These are phyloP conservation scores for Neopestalotiopsis clavispora DNA, from an alignment of 2,329 filamentous ascomycete genomes.

Conservation along the genomic window DNA sequence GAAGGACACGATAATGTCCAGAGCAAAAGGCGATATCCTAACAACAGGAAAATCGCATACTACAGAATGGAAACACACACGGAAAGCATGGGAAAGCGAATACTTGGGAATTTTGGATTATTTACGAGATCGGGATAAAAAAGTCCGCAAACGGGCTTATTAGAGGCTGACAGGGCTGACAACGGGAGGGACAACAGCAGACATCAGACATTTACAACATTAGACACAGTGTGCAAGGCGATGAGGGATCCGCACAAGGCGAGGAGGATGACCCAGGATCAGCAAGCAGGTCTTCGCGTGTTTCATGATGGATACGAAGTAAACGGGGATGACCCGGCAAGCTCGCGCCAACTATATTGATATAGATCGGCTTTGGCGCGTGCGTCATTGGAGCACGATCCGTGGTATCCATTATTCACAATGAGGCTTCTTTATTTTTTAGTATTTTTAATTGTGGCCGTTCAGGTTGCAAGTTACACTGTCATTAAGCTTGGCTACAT, in stretches of 20 bases:
- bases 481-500: too few relatives aligned
- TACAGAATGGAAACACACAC: neutral
- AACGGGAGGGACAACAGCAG: neutral
- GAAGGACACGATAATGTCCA: neutral
- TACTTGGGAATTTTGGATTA: neutral
- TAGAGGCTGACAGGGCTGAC: slow-evolving; percentile 1
- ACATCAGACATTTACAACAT: neutral
- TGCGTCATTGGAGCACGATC: neutral
- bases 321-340: neutral
- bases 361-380: neutral
- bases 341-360: slow-evolving; percentile 1
- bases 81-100: neutral
- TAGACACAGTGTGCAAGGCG: neutral
- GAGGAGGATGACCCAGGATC: neutral
- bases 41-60: neutral
- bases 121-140: neutral
- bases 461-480: neutral
- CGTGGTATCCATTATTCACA: neutral
- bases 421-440: slow-evolving; percentile 2
- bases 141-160: neutral
- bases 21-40: neutral
- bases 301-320: slow-evolving; percentile 3
- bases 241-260: neutral
- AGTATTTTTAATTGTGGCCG: neutral
- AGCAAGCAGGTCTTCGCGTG: neutral